phyloP scores from a whole-genome alignment of 1,284 basidiomycete species.

The Cryptococcus depauperatus region DNA sequence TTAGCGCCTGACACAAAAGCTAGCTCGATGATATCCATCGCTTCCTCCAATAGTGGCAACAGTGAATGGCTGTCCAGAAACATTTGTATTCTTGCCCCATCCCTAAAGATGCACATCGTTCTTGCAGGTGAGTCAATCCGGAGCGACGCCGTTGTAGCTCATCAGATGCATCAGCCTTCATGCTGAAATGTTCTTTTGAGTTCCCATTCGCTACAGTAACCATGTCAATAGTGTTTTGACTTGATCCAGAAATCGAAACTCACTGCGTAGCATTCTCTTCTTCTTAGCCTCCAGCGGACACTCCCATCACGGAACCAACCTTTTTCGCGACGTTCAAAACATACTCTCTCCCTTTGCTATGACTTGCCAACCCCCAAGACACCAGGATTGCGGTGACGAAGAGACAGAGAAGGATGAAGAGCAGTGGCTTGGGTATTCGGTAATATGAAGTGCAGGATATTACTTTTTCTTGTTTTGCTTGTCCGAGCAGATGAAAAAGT shows the following conservation, averaged over 20 bases:
- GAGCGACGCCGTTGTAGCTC: neutral
- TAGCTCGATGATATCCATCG: conserved; percentile 18
- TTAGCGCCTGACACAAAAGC: neutral
- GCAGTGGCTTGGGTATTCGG: no score
- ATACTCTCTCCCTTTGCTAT: conserved; percentile 5
- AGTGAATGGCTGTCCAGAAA: conserved; percentile 35
- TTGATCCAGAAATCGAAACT: neutral
- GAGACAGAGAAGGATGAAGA: conserved; percentile 3
- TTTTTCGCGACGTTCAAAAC: conserved; percentile 6
- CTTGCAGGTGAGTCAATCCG: conserved; percentile 12
- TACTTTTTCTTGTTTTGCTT: no score
- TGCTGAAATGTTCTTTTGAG: conserved; percentile 28
- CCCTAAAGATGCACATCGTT: no score
- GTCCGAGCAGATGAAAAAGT: no score
- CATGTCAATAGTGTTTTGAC: neutral
- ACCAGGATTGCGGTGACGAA: conserved; percentile 6
- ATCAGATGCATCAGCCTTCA: conserved; percentile 13
- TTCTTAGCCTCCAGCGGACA: neutral
- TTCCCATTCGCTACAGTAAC: conserved; percentile 29
- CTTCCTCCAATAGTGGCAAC: conserved; percentile 39
- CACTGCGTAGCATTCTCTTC: conserved; percentile 2
- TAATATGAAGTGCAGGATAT: no score
- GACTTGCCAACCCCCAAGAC: conserved; percentile 4
- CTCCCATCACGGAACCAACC: neutral
- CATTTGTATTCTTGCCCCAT: conserved; percentile 26